Evolutionary conservation across 169 alveolate species (phyloP), one percentile per base, ranked within the genome.

Genomic region (Plasmodium vivax): DNA sequence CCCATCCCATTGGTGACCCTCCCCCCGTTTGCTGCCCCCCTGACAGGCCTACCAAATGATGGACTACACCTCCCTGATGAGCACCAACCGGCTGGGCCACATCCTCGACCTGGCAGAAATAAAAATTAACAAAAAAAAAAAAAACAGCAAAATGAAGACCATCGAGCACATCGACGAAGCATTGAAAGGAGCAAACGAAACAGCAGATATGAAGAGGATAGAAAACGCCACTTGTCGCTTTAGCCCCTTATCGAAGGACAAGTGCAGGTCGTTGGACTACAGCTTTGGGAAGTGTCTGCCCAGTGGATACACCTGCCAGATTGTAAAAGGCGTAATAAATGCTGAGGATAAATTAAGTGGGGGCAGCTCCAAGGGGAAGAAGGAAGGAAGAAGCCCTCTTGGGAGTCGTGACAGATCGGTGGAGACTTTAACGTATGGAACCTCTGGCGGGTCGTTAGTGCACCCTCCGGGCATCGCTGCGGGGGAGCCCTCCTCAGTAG

Each of bases 1-100:
- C 56, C 56, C 45, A 4, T 12, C 12, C n/a, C 56, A 45, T 12
- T 4, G 16, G 4, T 45, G 5, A 45, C 6, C 0, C 56, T 10
- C 36, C 2, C 10, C 36, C 75, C 75, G 7, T 62, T 62, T 62
- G 0, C 0, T n/a, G 16, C 36, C 75, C 10, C 75, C 36, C 16
- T n/a, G 36, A 62, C 51, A 92, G 85, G 93, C 95, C 6, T 95
- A 95, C 27, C 95, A 95, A 19, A 93, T 95, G 90, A 90, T 95
- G 91, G 96, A 95, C 34, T 95, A 93, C 62, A 92, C 96, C 32
- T 92, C 96, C 9, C 80, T 95, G 0, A 85, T 95, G 92, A 93
- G 96, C 19, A 93, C 96, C 9, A 95, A 95, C 45, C 92, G 96
- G 43, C 54, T 95, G 27, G 96, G 96, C 4, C 36, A 92, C 47